A percentile compares a stretch with the other conserved stretches of the same genome.
phyloP scores from a whole-genome alignment of 805 yeast genomes.

The Lachancea cidri region DNA sequence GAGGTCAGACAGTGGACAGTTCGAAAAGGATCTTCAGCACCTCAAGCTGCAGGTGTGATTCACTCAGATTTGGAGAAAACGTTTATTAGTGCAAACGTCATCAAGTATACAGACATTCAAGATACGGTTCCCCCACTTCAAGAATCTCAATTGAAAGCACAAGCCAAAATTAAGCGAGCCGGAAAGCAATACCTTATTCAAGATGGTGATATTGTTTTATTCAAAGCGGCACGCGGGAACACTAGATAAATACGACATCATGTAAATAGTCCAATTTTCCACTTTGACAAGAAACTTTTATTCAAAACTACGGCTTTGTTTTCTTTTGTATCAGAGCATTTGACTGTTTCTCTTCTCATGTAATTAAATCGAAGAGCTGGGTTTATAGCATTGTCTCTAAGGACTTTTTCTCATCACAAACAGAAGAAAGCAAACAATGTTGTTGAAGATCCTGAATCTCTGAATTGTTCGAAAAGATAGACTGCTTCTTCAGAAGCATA shows the following conservation, averaged over 20 bases:
- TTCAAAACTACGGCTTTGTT: background rate
- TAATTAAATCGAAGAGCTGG: constrained; percentile 38
- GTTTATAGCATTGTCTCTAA: constrained; percentile 37
- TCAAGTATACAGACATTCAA: constrained; percentile 57
- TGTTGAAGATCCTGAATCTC: background rate
- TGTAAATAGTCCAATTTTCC: constrained; percentile 7
- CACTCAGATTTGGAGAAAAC: constrained; percentile 82
- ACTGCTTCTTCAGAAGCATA: background rate
- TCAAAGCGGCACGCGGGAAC: constrained; percentile 70
- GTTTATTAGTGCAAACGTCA: constrained; percentile 72
- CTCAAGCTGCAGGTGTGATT: constrained; percentile 86
- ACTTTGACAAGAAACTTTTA: background rate
- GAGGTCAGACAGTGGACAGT: constrained; percentile 91
- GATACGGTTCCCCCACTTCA: constrained; percentile 20
- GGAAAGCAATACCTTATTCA: constrained; percentile 78
- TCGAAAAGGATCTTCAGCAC: constrained; percentile 68
- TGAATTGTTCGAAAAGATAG: background rate
- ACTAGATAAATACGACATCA: constrained; percentile 20
- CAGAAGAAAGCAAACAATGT: constrained; percentile 6
- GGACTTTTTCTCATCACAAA: constrained; percentile 38
- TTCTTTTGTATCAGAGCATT: constrained; percentile 33
- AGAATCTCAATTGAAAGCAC: constrained; percentile 24
- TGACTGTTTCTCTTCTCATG: constrained; percentile 33
- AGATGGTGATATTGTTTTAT: constrained; percentile 76
- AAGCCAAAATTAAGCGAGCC: constrained; percentile 28